These are phyloP conservation scores for Wickerhamomyces sp. DNA, from an alignment of 1,139 yeast genomes.

Conservation along the genomic window DNA sequence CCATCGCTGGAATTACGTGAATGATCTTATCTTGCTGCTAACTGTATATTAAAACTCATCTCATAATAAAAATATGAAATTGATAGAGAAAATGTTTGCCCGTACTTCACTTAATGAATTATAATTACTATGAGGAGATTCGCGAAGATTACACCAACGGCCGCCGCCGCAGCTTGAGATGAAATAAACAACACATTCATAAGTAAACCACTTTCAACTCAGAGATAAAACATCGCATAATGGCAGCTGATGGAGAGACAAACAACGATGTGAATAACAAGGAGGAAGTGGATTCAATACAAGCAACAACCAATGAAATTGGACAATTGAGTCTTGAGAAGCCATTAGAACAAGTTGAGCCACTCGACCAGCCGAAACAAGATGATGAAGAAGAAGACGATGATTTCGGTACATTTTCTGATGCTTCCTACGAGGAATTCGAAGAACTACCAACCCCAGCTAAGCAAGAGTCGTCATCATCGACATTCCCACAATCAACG, in stretches of 20 bases:
- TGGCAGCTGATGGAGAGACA: neutral
- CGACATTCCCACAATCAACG: slow-evolving; percentile 12
- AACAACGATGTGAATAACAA: too few relatives aligned
- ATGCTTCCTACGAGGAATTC: slow-evolving; percentile 36
- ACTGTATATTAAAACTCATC: too few relatives aligned
- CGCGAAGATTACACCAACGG: too few relatives aligned
- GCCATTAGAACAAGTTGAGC: neutral
- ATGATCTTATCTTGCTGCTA: neutral
- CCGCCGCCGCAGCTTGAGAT: too few relatives aligned
- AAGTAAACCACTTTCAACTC: too few relatives aligned
- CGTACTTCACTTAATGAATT: too few relatives aligned
- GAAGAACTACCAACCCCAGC: slow-evolving; percentile 13
- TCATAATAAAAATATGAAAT: too few relatives aligned
- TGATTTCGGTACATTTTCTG: slow-evolving; percentile 40
- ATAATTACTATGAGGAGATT: too few relatives aligned
- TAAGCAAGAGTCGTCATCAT: neutral
- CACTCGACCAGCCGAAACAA: neutral
- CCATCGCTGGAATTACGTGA: slow-evolving; percentile 48
- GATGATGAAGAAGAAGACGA: slow-evolving; percentile 27
- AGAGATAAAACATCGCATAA: neutral
- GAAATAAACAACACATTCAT: too few relatives aligned
- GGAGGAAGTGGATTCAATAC: neutral
- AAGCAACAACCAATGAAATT: neutral
- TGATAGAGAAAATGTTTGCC: too few relatives aligned
- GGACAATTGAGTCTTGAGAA: neutral